These are phyloP conservation scores for Gossypium laxum DNA, from an alignment of 441 rosid genomes.

Conservation along the genomic window DNA sequence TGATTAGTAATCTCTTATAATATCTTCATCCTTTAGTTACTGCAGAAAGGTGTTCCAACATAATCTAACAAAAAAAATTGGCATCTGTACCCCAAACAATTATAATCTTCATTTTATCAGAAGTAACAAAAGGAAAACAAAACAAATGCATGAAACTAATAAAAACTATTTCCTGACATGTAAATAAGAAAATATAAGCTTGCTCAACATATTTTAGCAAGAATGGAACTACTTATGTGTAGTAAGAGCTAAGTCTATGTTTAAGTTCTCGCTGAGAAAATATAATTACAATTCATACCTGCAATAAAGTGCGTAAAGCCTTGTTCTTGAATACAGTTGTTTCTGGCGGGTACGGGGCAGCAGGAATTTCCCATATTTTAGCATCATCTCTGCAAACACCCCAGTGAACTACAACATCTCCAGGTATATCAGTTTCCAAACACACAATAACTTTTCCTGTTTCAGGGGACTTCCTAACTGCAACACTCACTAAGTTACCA, in stretches of 20 bases:
- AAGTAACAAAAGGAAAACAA: not conserved
- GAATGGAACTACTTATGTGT: not conserved
- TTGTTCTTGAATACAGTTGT: slow-evolving; percentile 62
- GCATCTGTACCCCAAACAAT: not conserved
- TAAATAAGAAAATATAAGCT: not conserved
- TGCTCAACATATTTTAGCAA: slow-evolving; percentile 8
- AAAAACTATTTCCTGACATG: not conserved
- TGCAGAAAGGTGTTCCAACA: not conserved
- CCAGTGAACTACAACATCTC: slow-evolving; percentile 86
- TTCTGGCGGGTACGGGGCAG: slow-evolving; percentile 67
- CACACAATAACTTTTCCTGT: slow-evolving; percentile 47
- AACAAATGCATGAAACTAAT: not conserved
- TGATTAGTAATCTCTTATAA: not conserved
- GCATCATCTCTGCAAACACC: slow-evolving; percentile 76
- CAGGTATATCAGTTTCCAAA: slow-evolving; percentile 74
- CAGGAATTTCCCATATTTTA: slow-evolving; percentile 75
- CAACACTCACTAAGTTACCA: slow-evolving; percentile 44
- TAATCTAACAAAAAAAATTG: not conserved
- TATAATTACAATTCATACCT: slow-evolving; percentile 34
- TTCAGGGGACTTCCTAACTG: slow-evolving; percentile 55
- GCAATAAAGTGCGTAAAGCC: slow-evolving; percentile 70
- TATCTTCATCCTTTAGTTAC: not conserved
- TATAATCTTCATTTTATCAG: not conserved
- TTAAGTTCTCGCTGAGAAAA: slow-evolving; percentile 14
- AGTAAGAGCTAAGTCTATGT: slow-evolving; percentile 4